Percentiles rank a stretch among this genome's conserved stretches.
These are phyloP conservation scores for Kluyveromyces sp. DNA, from an alignment of 1,139 yeast genomes.

Conservation along the genomic window DNA sequence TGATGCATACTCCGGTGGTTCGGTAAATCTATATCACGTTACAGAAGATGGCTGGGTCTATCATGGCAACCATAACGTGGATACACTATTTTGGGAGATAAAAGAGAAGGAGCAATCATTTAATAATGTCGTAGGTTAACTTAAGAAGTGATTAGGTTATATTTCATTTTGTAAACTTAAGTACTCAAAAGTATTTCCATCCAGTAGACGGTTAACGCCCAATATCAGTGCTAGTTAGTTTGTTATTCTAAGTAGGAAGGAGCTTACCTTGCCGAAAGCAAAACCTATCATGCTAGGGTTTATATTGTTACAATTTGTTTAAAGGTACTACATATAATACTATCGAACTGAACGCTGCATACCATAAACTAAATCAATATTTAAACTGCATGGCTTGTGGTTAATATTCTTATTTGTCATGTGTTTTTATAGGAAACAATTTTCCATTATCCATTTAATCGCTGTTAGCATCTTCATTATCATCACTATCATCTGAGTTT, in stretches of 20 bases:
- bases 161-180: not conserved
- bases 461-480: slow-evolving; percentile 4
- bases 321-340: too few species aligned
- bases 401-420: too few species aligned
- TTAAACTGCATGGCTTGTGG: too few species aligned
- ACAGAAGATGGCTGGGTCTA: slow-evolving; percentile 91
- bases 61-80: slow-evolving; percentile 94
- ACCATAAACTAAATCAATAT: too few species aligned
- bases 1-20: slow-evolving; percentile 98
- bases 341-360: too few species aligned
- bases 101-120: slow-evolving; percentile 85
- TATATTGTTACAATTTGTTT: not conserved
- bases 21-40: slow-evolving; percentile 85
- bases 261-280: too few species aligned
- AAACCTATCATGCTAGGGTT: not conserved
- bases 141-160: not conserved
- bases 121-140: slow-evolving; percentile 68
- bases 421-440: too few species aligned
- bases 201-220: too few species aligned
- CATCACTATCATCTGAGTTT: slow-evolving; percentile 9
- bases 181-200: too few species aligned
- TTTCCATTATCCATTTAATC: not conserved
- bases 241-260: too few species aligned
- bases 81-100: slow-evolving; percentile 85
- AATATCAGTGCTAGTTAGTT: too few species aligned